Evolutionary conservation across 805 yeast genomes (phyloP), one percentile per base, ranked within the genome.

Genomic region (Saturnispora ahearnii): DNA sequence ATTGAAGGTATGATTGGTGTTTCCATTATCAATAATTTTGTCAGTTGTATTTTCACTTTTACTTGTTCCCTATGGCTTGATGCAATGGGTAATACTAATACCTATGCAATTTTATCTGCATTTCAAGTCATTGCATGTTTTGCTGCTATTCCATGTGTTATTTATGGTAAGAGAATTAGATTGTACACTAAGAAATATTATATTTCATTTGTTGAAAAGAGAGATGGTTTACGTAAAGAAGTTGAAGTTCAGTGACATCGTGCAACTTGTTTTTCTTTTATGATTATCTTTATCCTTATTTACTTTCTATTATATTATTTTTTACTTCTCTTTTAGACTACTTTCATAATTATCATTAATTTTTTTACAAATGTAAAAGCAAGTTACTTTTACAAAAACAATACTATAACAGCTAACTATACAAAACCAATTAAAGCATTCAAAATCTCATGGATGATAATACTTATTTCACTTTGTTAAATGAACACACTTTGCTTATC

Each of bases 1-100:
- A 68, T 81, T 55, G 86, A 81, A 64, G 82, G 84, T 56, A 80
- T 82, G 85, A 80, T 80, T 26, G 84, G 86, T 50, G 84, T 82
- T 26, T 64, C 79, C 8, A 73, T 81, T 49, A 81, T 82, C 58
- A 81, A 81, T 63, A 82, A 82, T 63, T 69, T 76, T 52, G 73
- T 81, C 55, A 83, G 83, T 15, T 79, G 85, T 59, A 71, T 81
- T 44, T 82, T 82, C 62, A 81, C 87, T 0, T 82, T 82, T 61
- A 73, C 77, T 4, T 81, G 86, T 57, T 77, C 84, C 1, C 67
- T 73, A 24, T 78, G 84, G 81, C 61, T 81, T 26, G 79, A 69
- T 32, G 73, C 75, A 6, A 66, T 77, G 54, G 84, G 86, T 15
- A 76, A 76, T 44, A 72, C 75, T 41, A 73, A 78, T 54, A 77